Conservation (phyloP, 805 yeast genomes). For the Tetrapisispora phaffii region DNA sequence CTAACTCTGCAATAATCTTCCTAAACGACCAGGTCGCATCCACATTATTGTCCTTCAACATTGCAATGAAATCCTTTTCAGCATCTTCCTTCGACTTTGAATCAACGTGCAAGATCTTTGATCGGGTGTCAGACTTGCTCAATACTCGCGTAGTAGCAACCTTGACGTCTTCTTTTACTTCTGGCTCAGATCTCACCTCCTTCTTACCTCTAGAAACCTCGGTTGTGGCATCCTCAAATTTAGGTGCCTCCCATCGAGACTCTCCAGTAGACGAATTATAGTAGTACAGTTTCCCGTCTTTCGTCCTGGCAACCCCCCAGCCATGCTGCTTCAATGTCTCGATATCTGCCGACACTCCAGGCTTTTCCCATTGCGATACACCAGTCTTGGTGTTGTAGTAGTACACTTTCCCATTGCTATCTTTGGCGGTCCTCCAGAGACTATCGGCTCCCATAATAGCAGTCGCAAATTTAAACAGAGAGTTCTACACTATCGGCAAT, state of each 20-base stretch:
- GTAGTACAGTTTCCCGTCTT: slow-evolving; percentile 62
- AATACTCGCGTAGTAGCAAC: too few relatives aligned
- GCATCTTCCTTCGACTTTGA: slow-evolving; percentile 29
- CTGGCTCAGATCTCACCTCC: neutral
- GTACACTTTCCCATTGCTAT: slow-evolving; percentile 59
- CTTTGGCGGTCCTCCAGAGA: slow-evolving; percentile 55
- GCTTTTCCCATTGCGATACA: slow-evolving; percentile 76
- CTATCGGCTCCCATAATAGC: neutral
- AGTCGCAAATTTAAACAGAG: too few relatives aligned
- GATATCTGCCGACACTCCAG: slow-evolving; percentile 35
- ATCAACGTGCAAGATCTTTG: slow-evolving; percentile 24
- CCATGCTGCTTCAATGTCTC: slow-evolving; percentile 1
- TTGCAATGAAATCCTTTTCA: slow-evolving; percentile 37
- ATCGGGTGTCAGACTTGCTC: slow-evolving; percentile 4
- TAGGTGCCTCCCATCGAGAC: slow-evolving; percentile 77
- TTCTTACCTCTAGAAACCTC: neutral
- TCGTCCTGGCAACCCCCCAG: slow-evolving; percentile 61
- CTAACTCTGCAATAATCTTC: slow-evolving; percentile 43
- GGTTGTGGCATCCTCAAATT: neutral
- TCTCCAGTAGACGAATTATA: slow-evolving; percentile 54
- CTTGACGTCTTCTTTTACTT: neutral
- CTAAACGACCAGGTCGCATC: slow-evolving; percentile 72
- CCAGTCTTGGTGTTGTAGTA: slow-evolving; percentile 58
- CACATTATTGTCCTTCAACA: slow-evolving; percentile 48
- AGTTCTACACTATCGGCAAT: too few relatives aligned